Conservation (phyloP, 176 grass and related monocot genomes). For the Paspalum notatum region DNA sequence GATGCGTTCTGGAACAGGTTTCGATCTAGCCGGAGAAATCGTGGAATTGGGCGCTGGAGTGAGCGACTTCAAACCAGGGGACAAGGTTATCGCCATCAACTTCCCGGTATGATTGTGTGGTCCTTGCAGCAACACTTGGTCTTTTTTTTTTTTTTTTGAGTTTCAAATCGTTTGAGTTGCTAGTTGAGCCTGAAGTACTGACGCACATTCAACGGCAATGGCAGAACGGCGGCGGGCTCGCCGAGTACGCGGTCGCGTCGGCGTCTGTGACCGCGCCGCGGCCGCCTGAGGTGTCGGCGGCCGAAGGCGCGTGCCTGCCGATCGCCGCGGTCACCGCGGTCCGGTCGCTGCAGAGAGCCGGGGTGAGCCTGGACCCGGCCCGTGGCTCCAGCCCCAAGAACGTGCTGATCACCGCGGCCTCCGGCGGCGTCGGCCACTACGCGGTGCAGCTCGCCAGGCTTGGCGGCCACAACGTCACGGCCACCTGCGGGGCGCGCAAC, state of each 20-base stretch:
- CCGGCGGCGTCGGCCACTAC: constrained; percentile 76
- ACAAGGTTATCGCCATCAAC: constrained; percentile 68
- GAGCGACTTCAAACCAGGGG: constrained; percentile 65
- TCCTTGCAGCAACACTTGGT: neutral
- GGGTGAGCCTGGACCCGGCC: constrained; percentile 26
- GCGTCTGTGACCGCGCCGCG: constrained; percentile 40
- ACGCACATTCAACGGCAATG: neutral
- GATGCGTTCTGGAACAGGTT: constrained; percentile 7
- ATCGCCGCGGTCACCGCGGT: constrained; percentile 55
- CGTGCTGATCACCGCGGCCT: constrained; percentile 78
- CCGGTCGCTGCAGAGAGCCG: constrained; percentile 51
- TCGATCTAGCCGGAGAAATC: constrained; percentile 48
- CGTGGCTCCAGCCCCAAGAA: constrained; percentile 1
- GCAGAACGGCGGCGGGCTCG: constrained; percentile 17
- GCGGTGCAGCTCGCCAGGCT: constrained; percentile 80
- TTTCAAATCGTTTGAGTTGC: neutral
- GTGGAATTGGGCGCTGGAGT: constrained; percentile 60
- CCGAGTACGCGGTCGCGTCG: constrained; percentile 60
- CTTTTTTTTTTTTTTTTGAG: neutral
- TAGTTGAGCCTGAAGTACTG: neutral
- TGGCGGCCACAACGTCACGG: constrained; percentile 60
- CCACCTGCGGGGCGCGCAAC: constrained; percentile 83
- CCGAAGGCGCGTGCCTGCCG: constrained; percentile 58
- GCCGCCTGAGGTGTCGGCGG: constrained; percentile 56
- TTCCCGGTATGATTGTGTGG: constrained; percentile 46